Evolutionary conservation across 1,284 basidiomycete genomes (phyloP).

Genomic region (Malassezia restricta): DNA sequence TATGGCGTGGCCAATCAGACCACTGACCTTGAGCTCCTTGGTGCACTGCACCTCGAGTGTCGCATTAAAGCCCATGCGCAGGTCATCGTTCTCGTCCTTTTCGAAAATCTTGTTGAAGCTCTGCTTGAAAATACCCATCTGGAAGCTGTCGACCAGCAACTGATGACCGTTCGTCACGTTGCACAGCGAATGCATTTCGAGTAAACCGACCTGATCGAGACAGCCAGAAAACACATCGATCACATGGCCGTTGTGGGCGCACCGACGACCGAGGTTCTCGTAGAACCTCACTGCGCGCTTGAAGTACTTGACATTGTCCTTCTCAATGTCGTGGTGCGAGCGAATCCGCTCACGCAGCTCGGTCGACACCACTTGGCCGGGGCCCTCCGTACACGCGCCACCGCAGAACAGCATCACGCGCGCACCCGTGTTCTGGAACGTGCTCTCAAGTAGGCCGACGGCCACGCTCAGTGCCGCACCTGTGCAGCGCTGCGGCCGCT

Average conservation of each 20-base stretch:
- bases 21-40: slow-evolving; percentile 96
- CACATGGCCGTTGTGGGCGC: slow-evolving; percentile 83
- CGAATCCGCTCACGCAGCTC: slow-evolving; percentile 95
- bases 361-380: slow-evolving; percentile 88
- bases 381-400: slow-evolving; percentile 91
- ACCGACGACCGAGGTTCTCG: slow-evolving; percentile 84
- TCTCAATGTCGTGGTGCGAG: slow-evolving; percentile 97
- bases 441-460: slow-evolving; percentile 84
- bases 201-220: slow-evolving; percentile 88
- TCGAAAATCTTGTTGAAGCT: slow-evolving; percentile 84
- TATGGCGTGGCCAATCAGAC: slow-evolving; percentile 92
- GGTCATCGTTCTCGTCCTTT: slow-evolving; percentile 82
- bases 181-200: slow-evolving; percentile 92
- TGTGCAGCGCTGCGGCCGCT: slow-evolving; percentile 85
- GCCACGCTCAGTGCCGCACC: slow-evolving; percentile 90
- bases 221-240: slow-evolving; percentile 95
- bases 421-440: slow-evolving; percentile 89
- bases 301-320: slow-evolving; percentile 92
- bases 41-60: slow-evolving; percentile 98
- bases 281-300: slow-evolving; percentile 98
- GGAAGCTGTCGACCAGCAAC: slow-evolving; percentile 90
- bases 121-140: slow-evolving; percentile 98
- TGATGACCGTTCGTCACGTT: slow-evolving; percentile 95
- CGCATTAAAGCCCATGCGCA: slow-evolving; percentile 98
- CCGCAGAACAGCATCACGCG: slow-evolving; percentile 94